Conservation (phyloP, 306 rosid genomes). For the Urtica urens region DNA sequence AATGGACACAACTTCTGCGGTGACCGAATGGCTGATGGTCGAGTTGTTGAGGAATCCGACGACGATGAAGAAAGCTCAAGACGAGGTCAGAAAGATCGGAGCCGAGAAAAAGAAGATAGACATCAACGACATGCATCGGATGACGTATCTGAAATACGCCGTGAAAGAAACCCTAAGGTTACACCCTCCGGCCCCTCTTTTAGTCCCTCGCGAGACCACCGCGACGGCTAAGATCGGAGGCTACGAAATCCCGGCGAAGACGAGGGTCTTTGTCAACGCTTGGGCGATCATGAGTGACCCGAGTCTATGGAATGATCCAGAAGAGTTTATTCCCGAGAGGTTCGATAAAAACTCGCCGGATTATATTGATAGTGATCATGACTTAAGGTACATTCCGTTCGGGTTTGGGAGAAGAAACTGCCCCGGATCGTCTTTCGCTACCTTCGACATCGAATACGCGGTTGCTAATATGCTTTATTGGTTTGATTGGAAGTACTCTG, state of each 20-base stretch:
- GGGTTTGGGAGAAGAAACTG: conserved; percentile 26
- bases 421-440: conserved; percentile 14
- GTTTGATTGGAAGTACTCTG: conserved; percentile 33
- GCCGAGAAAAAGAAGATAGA: conserved; percentile 21
- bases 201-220: conserved; percentile 24
- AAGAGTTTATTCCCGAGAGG: conserved; percentile 33
- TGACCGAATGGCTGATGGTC: conserved; percentile 39
- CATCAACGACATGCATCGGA: conserved; percentile 20
- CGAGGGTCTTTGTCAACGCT: conserved; percentile 27
- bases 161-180: conserved; percentile 43
- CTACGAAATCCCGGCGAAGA: conserved; percentile 26
- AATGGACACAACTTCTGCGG: conserved; percentile 16
- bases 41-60: conserved; percentile 35
- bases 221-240: conserved; percentile 20
- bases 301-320: conserved; percentile 20
- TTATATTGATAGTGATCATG: too few species aligned
- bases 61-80: conserved; percentile 38
- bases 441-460: conserved; percentile 4
- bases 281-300: conserved; percentile 45
- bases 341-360: conserved; percentile 17
- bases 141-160: conserved; percentile 35
- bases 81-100: conserved; percentile 38
- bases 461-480: conserved; percentile 21
- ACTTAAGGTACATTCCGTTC: conserved; percentile 13
- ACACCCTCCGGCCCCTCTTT: conserved; percentile 32